Evolutionary conservation across 1,284 basidiomycete genomes (phyloP), one percentile per base, ranked within the genome.

Genomic region (Coriolopsis trogii): DNA sequence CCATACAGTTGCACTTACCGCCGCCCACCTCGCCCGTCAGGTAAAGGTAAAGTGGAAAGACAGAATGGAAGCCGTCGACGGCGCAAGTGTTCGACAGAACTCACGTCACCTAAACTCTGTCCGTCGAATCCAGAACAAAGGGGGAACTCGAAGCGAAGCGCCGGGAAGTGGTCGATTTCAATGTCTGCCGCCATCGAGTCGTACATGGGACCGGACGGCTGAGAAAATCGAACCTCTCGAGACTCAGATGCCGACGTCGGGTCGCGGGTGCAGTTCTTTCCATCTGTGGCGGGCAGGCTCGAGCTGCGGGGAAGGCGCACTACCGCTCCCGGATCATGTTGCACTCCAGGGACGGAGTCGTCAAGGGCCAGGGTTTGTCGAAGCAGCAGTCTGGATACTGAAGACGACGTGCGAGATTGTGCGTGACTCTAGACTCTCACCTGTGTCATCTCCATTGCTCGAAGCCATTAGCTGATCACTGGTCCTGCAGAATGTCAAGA

Each of bases 321-420:
- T 24, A 34, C 39, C 48, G 39, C 33, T 36, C 45, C 41, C 57
- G 57, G 57, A 59, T 53, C 57, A 43, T 49, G 16, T 41, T 53
- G 51, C 57, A 59, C 56, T 59, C 46, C 37, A 46, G 43, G 51
- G 52, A 26, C 30, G 38, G 49, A 42, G 38, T 31, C 15, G 16
- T 28, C 21, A 31, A 30, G n/a, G n/a, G n/a, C n/a, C n/a, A n/a
- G n/a, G n/a, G n/a, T n/a, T n/a, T n/a, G n/a, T n/a, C n/a, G n/a
- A n/a, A n/a, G n/a, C n/a, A n/a, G n/a, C n/a, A n/a, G n/a, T n/a
- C n/a, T n/a, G n/a, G n/a, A n/a, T n/a, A n/a, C n/a, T n/a, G n/a
- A n/a, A n/a, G n/a, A n/a, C n/a, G n/a, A n/a, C n/a, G n/a, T n/a
- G n/a, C n/a, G n/a, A n/a, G n/a, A n/a, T n/a, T n/a, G n/a, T n/a